Conservation (phyloP, 2,329 filamentous ascomycete genomes). For the Furcasterigmium sp. region DNA sequence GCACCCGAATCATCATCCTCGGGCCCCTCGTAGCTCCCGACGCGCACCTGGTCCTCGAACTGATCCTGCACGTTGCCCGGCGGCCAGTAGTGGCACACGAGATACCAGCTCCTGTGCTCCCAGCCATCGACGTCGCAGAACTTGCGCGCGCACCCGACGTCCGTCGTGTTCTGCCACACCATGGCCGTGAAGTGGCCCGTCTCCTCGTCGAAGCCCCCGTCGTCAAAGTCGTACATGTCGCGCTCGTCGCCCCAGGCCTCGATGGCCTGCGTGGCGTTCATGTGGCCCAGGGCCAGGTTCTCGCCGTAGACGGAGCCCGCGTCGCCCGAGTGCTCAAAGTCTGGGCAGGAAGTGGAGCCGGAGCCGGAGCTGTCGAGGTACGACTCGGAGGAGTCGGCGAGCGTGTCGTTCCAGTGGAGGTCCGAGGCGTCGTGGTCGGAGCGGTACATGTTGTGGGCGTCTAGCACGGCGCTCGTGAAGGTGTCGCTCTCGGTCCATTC, state of each 20-base stretch:
- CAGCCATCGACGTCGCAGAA: constrained; percentile 10
- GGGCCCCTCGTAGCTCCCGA: background rate
- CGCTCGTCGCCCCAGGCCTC: constrained; percentile 62
- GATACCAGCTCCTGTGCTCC: constrained; percentile 47
- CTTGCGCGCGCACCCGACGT: constrained; percentile 47
- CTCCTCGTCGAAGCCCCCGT: constrained; percentile 48
- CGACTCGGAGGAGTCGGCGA: constrained; percentile 46
- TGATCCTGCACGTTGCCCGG: constrained; percentile 55
- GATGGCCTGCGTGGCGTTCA: constrained; percentile 53
- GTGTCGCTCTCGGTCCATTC: constrained; percentile 25
- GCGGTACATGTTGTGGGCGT: constrained; percentile 63
- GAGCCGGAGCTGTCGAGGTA: constrained; percentile 36
- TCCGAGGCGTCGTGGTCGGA: constrained; percentile 52
- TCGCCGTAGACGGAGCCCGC: constrained; percentile 61
- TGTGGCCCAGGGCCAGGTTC: constrained; percentile 66
- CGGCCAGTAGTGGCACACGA: constrained; percentile 68
- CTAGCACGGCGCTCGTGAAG: constrained; percentile 53
- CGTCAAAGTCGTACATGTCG: constrained; percentile 50
- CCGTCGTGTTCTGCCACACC: constrained; percentile 61
- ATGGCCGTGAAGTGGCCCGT: constrained; percentile 72
- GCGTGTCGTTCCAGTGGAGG: constrained; percentile 60
- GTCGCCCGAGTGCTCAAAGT: constrained; percentile 42
- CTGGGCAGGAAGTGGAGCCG: constrained; percentile 23
- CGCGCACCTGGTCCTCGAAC: constrained; percentile 30
- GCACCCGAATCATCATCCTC: background rate